Base-by-base conservation (phyloP, 345 rosid species). In the Hevea brasiliensis region DNA sequence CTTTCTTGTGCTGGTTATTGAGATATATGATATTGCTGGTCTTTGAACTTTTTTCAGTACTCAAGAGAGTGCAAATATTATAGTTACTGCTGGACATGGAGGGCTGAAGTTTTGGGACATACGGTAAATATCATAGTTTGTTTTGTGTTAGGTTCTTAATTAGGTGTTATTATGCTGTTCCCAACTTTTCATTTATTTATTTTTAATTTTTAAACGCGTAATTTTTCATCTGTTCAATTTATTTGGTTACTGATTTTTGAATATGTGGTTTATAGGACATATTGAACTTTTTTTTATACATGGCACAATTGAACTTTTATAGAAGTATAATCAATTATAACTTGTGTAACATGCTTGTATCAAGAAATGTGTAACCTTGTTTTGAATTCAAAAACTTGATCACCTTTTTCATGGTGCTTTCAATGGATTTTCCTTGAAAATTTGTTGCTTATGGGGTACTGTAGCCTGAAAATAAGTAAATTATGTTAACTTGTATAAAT, bases 31-130 rank as follows among this genome's bases (percentile, higher is more conserved):
- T 37, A 26, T n/a, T 73, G n/a, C 37, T 35, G 67, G 32, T 72
- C 63, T 54, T 71, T 65, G n/a, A 27, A 63, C 58, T 63, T 48
- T 71, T 78, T 84, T 63, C 86, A 95, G 98, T 79, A 92, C 83
- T 79, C 73, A 69, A 56, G 97, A 84, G 79, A 83, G 85, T 73
- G 79, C 73, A 81, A 91, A 89, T 84, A 73, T 92, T 45, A 75
- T 95, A 79, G 80, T 86, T 51, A 95, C 91, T 51, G 97, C 94
- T 71, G 99, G 98, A 74, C 94, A 89, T 80, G 89, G 86, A 78
- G 92, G 90, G 68, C 77, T 89, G 24, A 95, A 95, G 83, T 92
- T 95, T 81, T 91, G 96, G 99, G 99, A 95, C 81, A 71, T 91
- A 71, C 91, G 92, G 98, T 95, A 81, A 68, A 63, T n/a, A n/a